Evolutionary conservation across 805 yeast genomes (phyloP).

Genomic region (Candida jianshihensis): DNA sequence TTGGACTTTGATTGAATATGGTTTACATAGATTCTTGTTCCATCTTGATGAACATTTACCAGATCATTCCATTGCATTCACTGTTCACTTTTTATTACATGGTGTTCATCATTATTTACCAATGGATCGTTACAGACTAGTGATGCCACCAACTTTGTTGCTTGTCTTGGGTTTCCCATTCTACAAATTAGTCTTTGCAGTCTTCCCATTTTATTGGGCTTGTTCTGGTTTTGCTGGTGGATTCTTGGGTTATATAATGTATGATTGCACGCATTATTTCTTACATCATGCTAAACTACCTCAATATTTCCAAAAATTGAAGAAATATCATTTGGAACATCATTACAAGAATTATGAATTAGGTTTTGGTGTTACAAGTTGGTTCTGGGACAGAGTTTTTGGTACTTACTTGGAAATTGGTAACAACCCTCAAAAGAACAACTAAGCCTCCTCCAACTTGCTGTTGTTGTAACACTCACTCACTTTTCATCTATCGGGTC

Average conservation of each 20-base stretch:
- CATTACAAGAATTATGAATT: slow-evolving; percentile 95
- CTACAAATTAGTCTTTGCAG: slow-evolving; percentile 64
- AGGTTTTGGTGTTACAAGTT: slow-evolving; percentile 94
- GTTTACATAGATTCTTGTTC: slow-evolving; percentile 84
- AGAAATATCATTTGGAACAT: slow-evolving; percentile 91
- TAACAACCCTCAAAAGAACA: slow-evolving; percentile 12
- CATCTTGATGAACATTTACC: slow-evolving; percentile 88
- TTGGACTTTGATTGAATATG: slow-evolving; percentile 91
- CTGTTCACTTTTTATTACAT: slow-evolving; percentile 84
- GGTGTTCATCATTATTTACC: slow-evolving; percentile 98
- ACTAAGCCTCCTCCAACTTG: not conserved
- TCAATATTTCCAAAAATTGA: slow-evolving; percentile 62
- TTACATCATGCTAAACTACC: slow-evolving; percentile 88
- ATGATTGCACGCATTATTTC: slow-evolving; percentile 91
- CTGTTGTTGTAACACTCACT: too few relatives aligned
- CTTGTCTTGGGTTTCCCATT: slow-evolving; percentile 69
- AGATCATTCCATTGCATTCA: slow-evolving; percentile 62
- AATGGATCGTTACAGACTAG: slow-evolving; percentile 90
- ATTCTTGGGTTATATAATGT: slow-evolving; percentile 83
- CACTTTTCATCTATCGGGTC: too few relatives aligned
- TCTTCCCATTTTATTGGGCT: slow-evolving; percentile 79
- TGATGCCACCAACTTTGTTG: slow-evolving; percentile 92
- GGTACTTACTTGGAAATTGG: slow-evolving; percentile 60
- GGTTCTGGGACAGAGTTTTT: slow-evolving; percentile 91
- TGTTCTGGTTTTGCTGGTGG: slow-evolving; percentile 96